Evolutionary conservation across 2,329 filamentous ascomycete genomes (phyloP), one percentile per base, ranked within the genome.

Genomic region (Ophiobolus disseminans): DNA sequence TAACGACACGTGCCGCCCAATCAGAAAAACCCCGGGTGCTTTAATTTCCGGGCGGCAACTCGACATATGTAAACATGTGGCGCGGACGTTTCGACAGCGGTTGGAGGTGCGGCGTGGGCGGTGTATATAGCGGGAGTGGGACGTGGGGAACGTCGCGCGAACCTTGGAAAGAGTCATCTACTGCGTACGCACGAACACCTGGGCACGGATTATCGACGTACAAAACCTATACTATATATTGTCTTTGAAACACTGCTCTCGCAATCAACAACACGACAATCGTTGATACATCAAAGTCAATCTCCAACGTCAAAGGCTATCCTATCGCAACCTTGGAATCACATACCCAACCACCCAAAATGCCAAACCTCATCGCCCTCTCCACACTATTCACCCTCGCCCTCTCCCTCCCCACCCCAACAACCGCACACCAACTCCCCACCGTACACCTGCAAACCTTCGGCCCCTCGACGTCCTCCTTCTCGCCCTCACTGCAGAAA

Each of bases 401-500:
- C 10, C 13, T 48, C n/a, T 46, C 52, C 11, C 22, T 43, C 5
- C 45, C 60, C 26, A 45, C 23, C 4, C 38, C 55, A 10, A 10
- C 30, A 41, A 7, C 34, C 23, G 28, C 22, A 14, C 31, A 26
- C 20, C 30, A n/a, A 13, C 39, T 55, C 6, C 50, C 55, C n/a
- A 47, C 39, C n/a, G 48, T 59, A 2, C 40, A 48, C 3, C 40
- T 62, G 6, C 56, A 55, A 28, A 40, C 56, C 23, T 39, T 49
- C 17, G 50, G 54, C 22, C 40, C 53, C 11, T 26, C 41, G 21
- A 43, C 25, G 31, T 42, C 48, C n/a, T 53, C 54, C 40, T 41
- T 31, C 16, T 35, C 42, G 17, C 20, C 40, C 23, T 38, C 45
- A 10, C 37, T 43, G 9, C 56, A 61, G 42, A n/a, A n/a, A n/a